Evolutionary conservation across 305 asterid genomes (phyloP), one percentile per base, ranked within the genome.

Genomic region (Plantago coronopus): DNA sequence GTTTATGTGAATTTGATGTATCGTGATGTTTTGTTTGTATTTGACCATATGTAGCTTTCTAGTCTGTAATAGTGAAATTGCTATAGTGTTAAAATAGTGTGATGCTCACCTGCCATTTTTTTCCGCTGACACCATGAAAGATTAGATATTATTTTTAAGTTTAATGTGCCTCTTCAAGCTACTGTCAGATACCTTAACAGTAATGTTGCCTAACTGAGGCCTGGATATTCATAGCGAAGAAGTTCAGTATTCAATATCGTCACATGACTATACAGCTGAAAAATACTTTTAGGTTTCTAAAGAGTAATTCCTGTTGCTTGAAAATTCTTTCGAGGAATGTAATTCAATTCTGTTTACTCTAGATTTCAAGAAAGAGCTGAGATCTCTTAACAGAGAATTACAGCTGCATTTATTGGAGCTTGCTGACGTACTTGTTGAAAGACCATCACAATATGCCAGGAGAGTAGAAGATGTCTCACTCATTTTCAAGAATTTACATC

Each of bases 361-460:
- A 87, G 98, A 91, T 79, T 84, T 83, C 81, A 86, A 72, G 93
- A 88, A 88, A 73, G 96, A 88, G 76, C 82, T 91, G 68, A 81
- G 84, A 49, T 81, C 98, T 42, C 95, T 88, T 31, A 91, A 91
- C 69, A 70, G 95, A 75, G 96, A 88, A 66, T 59, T 91, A 78
- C 96, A 84, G 74, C 85, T 91, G 48, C 87, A 91, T 68, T 55
- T 88, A 61, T 64, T 91, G 81, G 96, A 88, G 90, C 95, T 91
- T 44, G 81, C 98, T 59, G 98, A 91, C 75, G 89, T 88, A 74
- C 95, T 91, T 50, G 82, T 91, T 12, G 98, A 91, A 69, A 77
- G 95, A 53, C 98, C 98, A 48, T 89, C 96, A 25, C 98, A 91
- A 64, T 91, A 86, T 70, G 98, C 95, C 18, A 69, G 98, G 75